Percentiles rank a stretch among this genome's conserved stretches.
phyloP scores from a whole-genome alignment of 1,284 basidiomycete species.

The Paramarasmius palmivorus region DNA sequence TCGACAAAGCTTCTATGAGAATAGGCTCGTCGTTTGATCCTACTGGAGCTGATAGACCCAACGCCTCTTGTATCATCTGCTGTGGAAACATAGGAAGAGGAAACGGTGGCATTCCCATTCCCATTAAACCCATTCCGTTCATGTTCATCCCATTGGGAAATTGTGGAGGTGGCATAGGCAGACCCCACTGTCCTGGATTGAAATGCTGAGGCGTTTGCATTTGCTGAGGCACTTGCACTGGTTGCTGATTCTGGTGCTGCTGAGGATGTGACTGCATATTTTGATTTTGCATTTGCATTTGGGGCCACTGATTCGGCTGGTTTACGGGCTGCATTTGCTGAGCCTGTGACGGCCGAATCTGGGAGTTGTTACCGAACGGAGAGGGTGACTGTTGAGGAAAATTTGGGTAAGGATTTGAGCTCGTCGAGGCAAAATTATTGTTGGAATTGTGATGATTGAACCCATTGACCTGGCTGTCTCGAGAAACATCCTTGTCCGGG shows the following conservation, averaged over 20 bases:
- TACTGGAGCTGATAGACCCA: slow-evolving; percentile 55
- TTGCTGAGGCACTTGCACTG: slow-evolving; percentile 9
- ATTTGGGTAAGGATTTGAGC: slow-evolving; percentile 31
- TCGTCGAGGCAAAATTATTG: slow-evolving; percentile 31
- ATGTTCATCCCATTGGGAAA: slow-evolving; percentile 36
- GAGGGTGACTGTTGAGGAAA: slow-evolving; percentile 19
- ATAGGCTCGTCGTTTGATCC: slow-evolving; percentile 54
- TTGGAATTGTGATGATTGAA: slow-evolving; percentile 12
- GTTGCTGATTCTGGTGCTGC: slow-evolving; percentile 13
- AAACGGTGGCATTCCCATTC: slow-evolving; percentile 26
- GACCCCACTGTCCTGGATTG: slow-evolving; percentile 11
- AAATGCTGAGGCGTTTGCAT: slow-evolving; percentile 3
- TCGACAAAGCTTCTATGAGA: slow-evolving; percentile 39
- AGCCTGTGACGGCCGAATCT: slow-evolving; percentile 15
- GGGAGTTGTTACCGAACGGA: not conserved
- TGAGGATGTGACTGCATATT: slow-evolving; percentile 8
- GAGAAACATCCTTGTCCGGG: not conserved
- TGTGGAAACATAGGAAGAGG: slow-evolving; percentile 43
- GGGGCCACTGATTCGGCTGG: slow-evolving; percentile 6
- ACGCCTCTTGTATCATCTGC: slow-evolving; percentile 53
- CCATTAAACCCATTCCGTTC: slow-evolving; percentile 32
- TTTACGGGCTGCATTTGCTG: slow-evolving; percentile 15
- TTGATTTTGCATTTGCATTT: not conserved
- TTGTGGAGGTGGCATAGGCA: slow-evolving; percentile 8
- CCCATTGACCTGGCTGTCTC: not conserved